Evolutionary conservation across 2,329 filamentous ascomycete species (phyloP).

Genomic region (Gnomoniopsis sp.): DNA sequence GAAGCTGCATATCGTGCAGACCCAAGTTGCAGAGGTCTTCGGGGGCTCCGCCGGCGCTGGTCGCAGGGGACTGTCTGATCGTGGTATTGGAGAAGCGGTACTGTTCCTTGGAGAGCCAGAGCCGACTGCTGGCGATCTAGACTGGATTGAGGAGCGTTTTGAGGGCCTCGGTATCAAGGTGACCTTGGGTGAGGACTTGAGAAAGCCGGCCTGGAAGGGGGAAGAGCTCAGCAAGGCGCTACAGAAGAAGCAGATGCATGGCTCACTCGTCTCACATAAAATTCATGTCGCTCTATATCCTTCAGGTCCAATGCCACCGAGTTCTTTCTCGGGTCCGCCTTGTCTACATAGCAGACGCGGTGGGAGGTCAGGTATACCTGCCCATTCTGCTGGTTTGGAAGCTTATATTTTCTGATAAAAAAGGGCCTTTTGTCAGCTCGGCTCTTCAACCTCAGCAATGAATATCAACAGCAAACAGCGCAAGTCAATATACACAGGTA

Average conservation of each 20-base stretch:
- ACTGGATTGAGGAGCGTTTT: constrained; percentile 61
- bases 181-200: constrained; percentile 93
- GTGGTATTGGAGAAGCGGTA: constrained; percentile 43
- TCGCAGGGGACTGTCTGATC: constrained; percentile 40
- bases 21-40: constrained; percentile 73
- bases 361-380: constrained; percentile 96
- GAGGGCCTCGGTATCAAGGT: constrained; percentile 79
- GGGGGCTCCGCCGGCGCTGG: constrained; percentile 43
- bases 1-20: constrained; percentile 93
- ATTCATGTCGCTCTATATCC: constrained; percentile 86
- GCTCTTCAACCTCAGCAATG: neutral
- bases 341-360: constrained; percentile 91
- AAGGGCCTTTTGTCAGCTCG: constrained; percentile 7
- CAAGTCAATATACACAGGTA: constrained; percentile 18
- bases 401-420: constrained; percentile 85
- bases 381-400: constrained; percentile 89
- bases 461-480: constrained; percentile 9
- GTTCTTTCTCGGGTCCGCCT: constrained; percentile 76
- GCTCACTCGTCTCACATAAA: constrained; percentile 60
- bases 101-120: constrained; percentile 42
- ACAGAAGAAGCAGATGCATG: neutral
- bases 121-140: constrained; percentile 46
- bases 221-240: constrained; percentile 21
- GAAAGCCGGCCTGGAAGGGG: constrained; percentile 68
- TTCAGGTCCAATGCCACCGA: constrained; percentile 85